These are phyloP conservation scores for Neurospora discreta DNA, from an alignment of 495 filamentous ascomycete species.

Conservation along the genomic window DNA sequence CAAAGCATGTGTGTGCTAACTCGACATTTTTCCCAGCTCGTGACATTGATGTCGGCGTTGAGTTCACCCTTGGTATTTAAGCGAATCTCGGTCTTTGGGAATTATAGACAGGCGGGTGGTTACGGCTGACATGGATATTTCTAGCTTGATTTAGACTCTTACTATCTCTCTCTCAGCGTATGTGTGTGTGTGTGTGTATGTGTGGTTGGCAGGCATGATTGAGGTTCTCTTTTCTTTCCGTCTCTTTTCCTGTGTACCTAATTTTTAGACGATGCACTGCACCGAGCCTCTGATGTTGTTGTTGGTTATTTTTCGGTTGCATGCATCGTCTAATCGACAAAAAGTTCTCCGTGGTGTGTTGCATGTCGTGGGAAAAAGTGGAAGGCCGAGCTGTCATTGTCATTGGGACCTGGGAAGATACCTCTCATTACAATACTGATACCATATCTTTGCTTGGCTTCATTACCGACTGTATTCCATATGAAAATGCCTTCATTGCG, in stretches of 20 bases:
- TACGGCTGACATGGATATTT: not conserved
- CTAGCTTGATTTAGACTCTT: not conserved
- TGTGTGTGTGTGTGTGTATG: not conserved
- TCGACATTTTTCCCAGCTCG: slow-evolving; percentile 45
- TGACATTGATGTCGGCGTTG: slow-evolving; percentile 95
- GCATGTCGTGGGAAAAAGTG: not conserved
- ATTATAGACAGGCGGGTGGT: not conserved
- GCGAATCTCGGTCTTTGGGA: not conserved
- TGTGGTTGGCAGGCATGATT: not conserved
- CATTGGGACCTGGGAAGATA: not conserved
- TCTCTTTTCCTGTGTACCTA: not conserved
- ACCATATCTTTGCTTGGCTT: not conserved
- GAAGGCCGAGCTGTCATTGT: not conserved
- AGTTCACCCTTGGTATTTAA: slow-evolving; percentile 93
- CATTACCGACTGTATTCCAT: no score
- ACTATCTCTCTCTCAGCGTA: not conserved
- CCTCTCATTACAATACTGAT: not conserved
- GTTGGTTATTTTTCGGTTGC: not conserved
- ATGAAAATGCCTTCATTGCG: no score
- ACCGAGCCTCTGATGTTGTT: not conserved
- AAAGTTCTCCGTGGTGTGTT: not conserved
- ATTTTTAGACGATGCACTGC: not conserved
- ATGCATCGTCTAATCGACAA: not conserved
- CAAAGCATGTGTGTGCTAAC: not conserved
- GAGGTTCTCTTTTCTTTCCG: not conserved